These are phyloP conservation scores for Yarrowia osloensis DNA, from an alignment of 805 yeast species.

Conservation along the genomic window DNA sequence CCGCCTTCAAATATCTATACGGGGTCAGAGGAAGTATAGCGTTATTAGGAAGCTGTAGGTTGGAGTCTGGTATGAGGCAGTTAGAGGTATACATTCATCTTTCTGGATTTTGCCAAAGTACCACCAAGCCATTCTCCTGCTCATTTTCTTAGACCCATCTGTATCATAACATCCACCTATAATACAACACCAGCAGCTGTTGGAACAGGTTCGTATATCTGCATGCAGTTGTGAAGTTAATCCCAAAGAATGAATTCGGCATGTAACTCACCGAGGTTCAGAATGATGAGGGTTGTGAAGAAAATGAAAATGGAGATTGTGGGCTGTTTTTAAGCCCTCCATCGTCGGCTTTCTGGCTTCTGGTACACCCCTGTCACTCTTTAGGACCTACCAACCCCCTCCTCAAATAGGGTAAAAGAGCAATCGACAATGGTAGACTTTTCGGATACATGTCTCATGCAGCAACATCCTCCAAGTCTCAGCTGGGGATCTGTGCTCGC, in stretches of 20 bases:
- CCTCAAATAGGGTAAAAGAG: neutral
- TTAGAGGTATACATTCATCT: too few relatives aligned
- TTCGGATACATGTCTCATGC: neutral
- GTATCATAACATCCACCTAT: too few relatives aligned
- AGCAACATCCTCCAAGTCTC: conserved; percentile 6
- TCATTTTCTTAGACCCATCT: too few relatives aligned
- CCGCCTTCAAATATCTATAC: neutral
- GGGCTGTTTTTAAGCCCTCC: too few relatives aligned
- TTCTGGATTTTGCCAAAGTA: too few relatives aligned
- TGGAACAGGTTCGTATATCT: neutral
- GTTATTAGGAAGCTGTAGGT: neutral
- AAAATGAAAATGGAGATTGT: too few relatives aligned
- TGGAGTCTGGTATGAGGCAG: too few relatives aligned
- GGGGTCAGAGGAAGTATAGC: neutral
- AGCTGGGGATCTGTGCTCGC: neutral
- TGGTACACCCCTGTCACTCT: neutral
- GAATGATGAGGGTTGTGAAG: neutral
- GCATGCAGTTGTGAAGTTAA: conserved; percentile 6
- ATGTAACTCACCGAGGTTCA: neutral
- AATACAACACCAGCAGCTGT: too few relatives aligned
- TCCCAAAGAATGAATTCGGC: neutral
- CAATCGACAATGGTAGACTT: neutral
- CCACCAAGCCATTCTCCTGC: too few relatives aligned
- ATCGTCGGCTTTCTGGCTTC: too few relatives aligned
- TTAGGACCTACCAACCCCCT: neutral